Conservation (phyloP, 2,329 filamentous ascomycete genomes). For the Hypomyces perniciosus region DNA sequence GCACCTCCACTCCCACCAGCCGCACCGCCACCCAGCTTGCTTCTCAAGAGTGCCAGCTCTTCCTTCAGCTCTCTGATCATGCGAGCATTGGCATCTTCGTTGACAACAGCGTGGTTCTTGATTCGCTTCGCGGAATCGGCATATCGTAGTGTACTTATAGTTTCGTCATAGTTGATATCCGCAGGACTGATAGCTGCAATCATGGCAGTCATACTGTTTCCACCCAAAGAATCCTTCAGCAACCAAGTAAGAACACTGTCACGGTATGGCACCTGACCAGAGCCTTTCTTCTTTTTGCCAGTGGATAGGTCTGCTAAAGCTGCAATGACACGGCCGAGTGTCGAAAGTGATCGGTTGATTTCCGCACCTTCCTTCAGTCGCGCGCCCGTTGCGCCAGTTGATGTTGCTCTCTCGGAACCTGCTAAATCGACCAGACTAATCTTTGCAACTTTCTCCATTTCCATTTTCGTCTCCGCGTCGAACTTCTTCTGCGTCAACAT, state of each 20-base stretch:
- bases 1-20: conserved; percentile 41
- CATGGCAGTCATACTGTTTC: conserved; percentile 99
- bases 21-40: conserved; percentile 66
- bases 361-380: conserved; percentile 95
- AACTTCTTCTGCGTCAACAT: conserved; percentile 91
- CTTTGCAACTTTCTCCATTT: conserved; percentile 94
- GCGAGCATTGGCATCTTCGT: conserved; percentile 96
- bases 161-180: conserved; percentile 99
- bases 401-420: conserved; percentile 94
- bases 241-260: conserved; percentile 96
- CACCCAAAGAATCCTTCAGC: conserved; percentile 91
- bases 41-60: conserved; percentile 76
- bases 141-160: conserved; percentile 88
- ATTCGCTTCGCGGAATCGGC: conserved; percentile 97
- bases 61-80: conserved; percentile 99
- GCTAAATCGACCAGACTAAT: conserved; percentile 97
- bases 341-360: conserved; percentile 95
- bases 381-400: conserved; percentile 91
- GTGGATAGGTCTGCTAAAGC: conserved; percentile 86
- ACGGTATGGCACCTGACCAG: conserved; percentile 82
- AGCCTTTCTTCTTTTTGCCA: conserved; percentile 72
- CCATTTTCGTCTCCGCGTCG: conserved; percentile 91
- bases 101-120: conserved; percentile 99
- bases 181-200: conserved; percentile 97
- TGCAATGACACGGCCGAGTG: conserved; percentile 93